Evolutionary conservation across 768 basidiomycete species (phyloP), one percentile per base, ranked within the genome.

Genomic region (Lyophyllum semitale): DNA sequence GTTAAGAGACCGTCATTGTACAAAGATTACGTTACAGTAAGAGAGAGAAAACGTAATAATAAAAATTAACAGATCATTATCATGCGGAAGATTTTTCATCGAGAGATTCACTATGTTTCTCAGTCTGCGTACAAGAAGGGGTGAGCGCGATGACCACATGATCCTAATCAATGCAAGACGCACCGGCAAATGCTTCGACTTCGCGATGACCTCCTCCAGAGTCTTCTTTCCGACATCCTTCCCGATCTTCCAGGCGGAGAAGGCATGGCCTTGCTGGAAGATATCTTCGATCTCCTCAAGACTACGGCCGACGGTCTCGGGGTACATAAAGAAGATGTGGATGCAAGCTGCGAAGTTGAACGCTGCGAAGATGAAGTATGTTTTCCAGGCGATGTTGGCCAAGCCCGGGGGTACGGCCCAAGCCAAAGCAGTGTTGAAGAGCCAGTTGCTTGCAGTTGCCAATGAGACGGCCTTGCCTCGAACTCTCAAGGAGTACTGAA

Each of bases 281-380:
- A 91, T 81, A 5, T 85, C 89, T 65, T 92, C 90, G 38, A 91
- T 79, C 68, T 92, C 89, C 69, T 92, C 90, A 8, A 92, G 80
- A 2, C 86, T 82, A 0, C 87, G 78, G 4, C 84, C 84, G 13
- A 84, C 84, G 2, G 88, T 89, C 70, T 91, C 90, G 12, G 89
- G 90, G 78, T 82, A 91, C 79, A 87, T 86, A 79, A 91, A 90
- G 64, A 87, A 74, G 55, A 91, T 75, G 61, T 90, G 88, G 49
- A 89, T 71, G 66, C 79, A 85, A 1, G 84, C 85, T 1, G 84
- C 83, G 55, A 87, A 84, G 75, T 89, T 88, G 81, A 89, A 89
- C 9, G 87, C 71, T 8, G 85, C 88, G 65, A 91, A 89, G 68
- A 90, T 84, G 70, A 89, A 89, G 71, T 89, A 91, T 2, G 77